Evolutionary conservation across 2,329 filamentous ascomycete genomes (phyloP), one percentile per base, ranked within the genome.

Genomic region (Pyrenochaeta sp.): DNA sequence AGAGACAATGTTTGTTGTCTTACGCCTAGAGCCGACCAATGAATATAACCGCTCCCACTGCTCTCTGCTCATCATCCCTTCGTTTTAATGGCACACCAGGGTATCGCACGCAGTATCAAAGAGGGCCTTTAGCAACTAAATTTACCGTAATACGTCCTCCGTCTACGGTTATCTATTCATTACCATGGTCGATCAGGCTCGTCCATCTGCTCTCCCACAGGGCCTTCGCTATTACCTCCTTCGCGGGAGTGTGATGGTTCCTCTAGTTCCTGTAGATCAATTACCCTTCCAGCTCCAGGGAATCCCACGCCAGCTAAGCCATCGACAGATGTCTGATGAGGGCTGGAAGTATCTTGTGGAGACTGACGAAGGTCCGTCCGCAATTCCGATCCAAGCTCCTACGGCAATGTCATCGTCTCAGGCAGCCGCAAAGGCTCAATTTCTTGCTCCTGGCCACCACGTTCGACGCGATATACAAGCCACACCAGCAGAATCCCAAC

Each of bases 211-310:
- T 3, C 28, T 69, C 7, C 60, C 61, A 0, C 53, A 67, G 22
- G 58, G 65, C 5, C 61, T 75, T 27, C 66, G 69, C 13, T 79
- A 74, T 65, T 80, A 77, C 64, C 74, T 82, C 52, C 66, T 76
- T 47, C 78, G 79, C 25, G 53, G 59, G 30, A 72, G 74, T 12
- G 56, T 63, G 8, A 66, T 77, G 49, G 73, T 81, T 0, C 79
- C 80, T 5, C 67, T 82, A 3, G 68, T 82, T 13, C 77, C 80
- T 19, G 74, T 72, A 5, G 80, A 82, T 52, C 79, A 81, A 62
- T 71, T 82, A 3, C 78, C 80, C 0, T 70, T 80, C 44, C 68
- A 72, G n/a, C 68, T 82, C 10, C 65, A 72, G 30, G 77, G 75
- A 8, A 62, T 80, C 6, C 76, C 78, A 36, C 71, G 73, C 1